phyloP scores from a whole-genome alignment of 768 basidiomycete genomes.

The Tylopilus balloui region DNA sequence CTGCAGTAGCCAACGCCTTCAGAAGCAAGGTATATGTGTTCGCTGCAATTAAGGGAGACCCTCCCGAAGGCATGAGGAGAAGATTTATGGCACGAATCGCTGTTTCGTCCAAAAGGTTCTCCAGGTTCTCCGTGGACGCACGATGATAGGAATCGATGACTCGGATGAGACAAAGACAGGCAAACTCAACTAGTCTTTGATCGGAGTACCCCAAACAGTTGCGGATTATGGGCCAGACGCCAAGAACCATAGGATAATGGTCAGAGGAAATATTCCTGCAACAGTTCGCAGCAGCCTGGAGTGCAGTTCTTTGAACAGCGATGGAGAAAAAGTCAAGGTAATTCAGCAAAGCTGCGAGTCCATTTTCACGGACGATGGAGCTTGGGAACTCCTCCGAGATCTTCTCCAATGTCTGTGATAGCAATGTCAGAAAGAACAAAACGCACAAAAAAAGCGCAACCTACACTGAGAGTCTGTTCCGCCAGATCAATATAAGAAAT shows the following conservation, averaged over 20 bases:
- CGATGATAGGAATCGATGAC: slow-evolving; percentile 91
- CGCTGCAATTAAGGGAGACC: slow-evolving; percentile 78
- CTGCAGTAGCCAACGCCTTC: slow-evolving; percentile 82
- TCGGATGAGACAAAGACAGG: slow-evolving; percentile 91
- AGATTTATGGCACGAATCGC: slow-evolving; percentile 81
- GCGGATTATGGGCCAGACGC: slow-evolving; percentile 89
- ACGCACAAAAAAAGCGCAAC: slow-evolving; percentile 31
- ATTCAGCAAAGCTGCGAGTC: slow-evolving; percentile 86
- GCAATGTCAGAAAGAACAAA: slow-evolving; percentile 12
- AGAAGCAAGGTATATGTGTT: slow-evolving; percentile 88
- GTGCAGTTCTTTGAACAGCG: slow-evolving; percentile 92
- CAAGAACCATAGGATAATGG: slow-evolving; percentile 82
- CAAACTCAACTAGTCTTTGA: slow-evolving; percentile 95
- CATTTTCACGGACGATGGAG: slow-evolving; percentile 93
- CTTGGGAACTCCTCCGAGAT: slow-evolving; percentile 97
- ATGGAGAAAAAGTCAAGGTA: slow-evolving; percentile 99
- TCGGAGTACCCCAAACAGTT: slow-evolving; percentile 91
- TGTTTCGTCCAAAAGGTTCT: slow-evolving; percentile 75
- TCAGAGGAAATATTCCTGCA: slow-evolving; percentile 90
- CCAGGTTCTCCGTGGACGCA: slow-evolving; percentile 78
- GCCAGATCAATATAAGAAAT: slow-evolving; percentile 98
- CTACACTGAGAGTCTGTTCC: slow-evolving; percentile 94
- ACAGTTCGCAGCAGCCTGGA: slow-evolving; percentile 96
- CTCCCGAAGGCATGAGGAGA: slow-evolving; percentile 80
- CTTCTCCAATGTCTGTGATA: slow-evolving; percentile 86